Conservation (phyloP, 2,329 filamentous ascomycete species). For the Akanthomyces uredinophilus region DNA sequence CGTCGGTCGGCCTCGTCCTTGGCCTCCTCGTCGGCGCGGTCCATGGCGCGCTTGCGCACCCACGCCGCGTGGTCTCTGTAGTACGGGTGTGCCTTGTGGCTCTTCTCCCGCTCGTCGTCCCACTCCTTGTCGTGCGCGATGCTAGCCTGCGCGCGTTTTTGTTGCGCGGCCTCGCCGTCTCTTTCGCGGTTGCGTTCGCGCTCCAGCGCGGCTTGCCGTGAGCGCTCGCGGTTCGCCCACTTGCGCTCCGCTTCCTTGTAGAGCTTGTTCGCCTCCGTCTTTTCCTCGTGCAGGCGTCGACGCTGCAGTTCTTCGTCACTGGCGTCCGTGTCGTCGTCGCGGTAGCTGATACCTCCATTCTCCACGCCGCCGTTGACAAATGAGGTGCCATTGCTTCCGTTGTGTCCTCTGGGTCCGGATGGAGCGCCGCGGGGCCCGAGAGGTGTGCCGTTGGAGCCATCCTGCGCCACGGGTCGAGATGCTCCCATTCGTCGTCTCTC, state of each 20-base stretch:
- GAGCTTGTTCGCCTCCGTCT: slow-evolving; percentile 70
- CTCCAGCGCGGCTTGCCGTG: slow-evolving; percentile 76
- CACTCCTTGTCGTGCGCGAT: slow-evolving; percentile 64
- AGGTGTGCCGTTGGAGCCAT: slow-evolving; percentile 50
- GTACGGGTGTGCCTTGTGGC: slow-evolving; percentile 70
- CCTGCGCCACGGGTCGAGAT: slow-evolving; percentile 61
- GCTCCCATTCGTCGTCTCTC: slow-evolving; percentile 69
- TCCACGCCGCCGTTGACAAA: slow-evolving; percentile 63
- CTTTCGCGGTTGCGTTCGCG: slow-evolving; percentile 77
- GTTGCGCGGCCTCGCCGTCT: slow-evolving; percentile 62
- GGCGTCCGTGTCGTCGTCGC: slow-evolving; percentile 80
- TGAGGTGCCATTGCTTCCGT: slow-evolving; percentile 49
- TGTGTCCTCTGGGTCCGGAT: slow-evolving; percentile 59
- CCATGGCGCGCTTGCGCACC: slow-evolving; percentile 72
- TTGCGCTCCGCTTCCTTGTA: slow-evolving; percentile 83
- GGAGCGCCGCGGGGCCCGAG: slow-evolving; percentile 51
- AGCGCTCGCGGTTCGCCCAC: slow-evolving; percentile 85
- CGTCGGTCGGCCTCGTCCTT: slow-evolving; percentile 79
- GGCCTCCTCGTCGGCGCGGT: slow-evolving; percentile 64
- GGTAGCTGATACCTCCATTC: slow-evolving; percentile 55
- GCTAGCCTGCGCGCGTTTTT: slow-evolving; percentile 64
- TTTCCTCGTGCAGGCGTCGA: slow-evolving; percentile 64
- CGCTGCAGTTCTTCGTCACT: slow-evolving; percentile 81
- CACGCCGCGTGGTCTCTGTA: slow-evolving; percentile 82
- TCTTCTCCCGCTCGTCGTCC: slow-evolving; percentile 81